phyloP scores from a whole-genome alignment of 768 basidiomycete genomes.

The Udeniomyces megalosporus region DNA sequence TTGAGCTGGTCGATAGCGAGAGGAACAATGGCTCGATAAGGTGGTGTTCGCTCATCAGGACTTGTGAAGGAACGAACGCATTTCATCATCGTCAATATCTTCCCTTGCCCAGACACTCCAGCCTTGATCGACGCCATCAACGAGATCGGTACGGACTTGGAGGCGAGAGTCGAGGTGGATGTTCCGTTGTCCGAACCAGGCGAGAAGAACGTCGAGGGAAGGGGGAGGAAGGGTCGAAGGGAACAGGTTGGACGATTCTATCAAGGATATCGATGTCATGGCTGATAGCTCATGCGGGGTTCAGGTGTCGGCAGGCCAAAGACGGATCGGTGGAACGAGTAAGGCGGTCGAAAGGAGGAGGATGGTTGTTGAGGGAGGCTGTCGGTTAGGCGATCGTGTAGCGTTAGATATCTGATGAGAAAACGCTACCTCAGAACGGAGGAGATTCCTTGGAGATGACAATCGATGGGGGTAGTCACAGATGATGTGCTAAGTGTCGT shows the following conservation, averaged over 20 bases:
- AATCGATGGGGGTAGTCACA: too few relatives aligned
- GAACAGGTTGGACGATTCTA: neutral
- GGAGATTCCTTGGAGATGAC: too few relatives aligned
- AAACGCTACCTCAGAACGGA: too few relatives aligned
- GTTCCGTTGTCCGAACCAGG: neutral
- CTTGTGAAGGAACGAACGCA: neutral
- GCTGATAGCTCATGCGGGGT: too few relatives aligned
- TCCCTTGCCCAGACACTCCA: conserved; percentile 8
- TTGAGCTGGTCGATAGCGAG: neutral
- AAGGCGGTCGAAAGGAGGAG: too few relatives aligned
- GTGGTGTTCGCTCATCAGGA: neutral
- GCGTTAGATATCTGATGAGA: too few relatives aligned
- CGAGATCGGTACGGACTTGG: neutral
- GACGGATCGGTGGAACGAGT: too few relatives aligned
- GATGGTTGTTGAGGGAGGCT: too few relatives aligned
- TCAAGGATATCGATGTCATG: too few relatives aligned
- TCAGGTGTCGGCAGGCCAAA: too few relatives aligned
- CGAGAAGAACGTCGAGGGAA: conserved; percentile 8
- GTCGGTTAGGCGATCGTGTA: too few relatives aligned
- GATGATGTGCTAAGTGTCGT: too few relatives aligned
- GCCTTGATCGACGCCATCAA: neutral
- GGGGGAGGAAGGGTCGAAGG: neutral
- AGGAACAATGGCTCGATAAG: neutral
- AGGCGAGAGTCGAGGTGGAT: conserved; percentile 12
- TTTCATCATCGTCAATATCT: neutral